Base-by-base conservation (phyloP, 331 rosid genomes). In the Arachis monticola region DNA sequence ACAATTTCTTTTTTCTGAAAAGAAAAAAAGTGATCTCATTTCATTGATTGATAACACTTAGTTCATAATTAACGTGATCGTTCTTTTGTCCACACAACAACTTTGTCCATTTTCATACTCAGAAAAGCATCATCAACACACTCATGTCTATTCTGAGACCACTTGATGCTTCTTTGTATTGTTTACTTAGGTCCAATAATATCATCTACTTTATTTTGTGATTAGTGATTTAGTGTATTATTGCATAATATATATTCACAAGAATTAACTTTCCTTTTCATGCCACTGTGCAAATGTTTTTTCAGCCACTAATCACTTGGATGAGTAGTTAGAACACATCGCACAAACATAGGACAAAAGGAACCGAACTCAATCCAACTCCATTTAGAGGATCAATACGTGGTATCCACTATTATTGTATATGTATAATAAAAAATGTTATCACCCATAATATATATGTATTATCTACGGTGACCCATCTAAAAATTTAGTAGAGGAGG, bases 311-410 rank as follows among this genome's bases (percentile, higher is more conserved):
- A 13, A 72, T 59, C 8, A 46, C 40, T 35, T 61, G 7, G 10
- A 47, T n/a, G 14, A 60, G 35, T n/a, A 14, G 46, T 32, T n/a
- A 32, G 41, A 45, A 22, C n/a, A 38, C 53, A 41, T 52, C 31
- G 38, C 14, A 64, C 56, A 41, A 1, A 8, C 64, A 41, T 5
- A 8, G 57, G 47, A 74, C 57, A 52, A 52, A 1, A 53, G 47
- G n/a, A 38, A 64, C 73, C 44, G 7, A 78, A 63, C 60, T 63
- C 53, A 32, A 67, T 12, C 41, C 75, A 62, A 74, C 52, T 64
- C 82, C 38, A 14, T 42, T 69, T n/a, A 72, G 55, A 64, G 74
- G 78, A 65, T 66, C 17, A 59, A 65, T 65, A 65, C 64, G 78
- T 79, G 79, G 59, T 13, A 14, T 79, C 78, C 82, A 72, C 57